phyloP scores from a whole-genome alignment of 2,329 filamentous ascomycete species.

The Stemphylium vesicarium region DNA sequence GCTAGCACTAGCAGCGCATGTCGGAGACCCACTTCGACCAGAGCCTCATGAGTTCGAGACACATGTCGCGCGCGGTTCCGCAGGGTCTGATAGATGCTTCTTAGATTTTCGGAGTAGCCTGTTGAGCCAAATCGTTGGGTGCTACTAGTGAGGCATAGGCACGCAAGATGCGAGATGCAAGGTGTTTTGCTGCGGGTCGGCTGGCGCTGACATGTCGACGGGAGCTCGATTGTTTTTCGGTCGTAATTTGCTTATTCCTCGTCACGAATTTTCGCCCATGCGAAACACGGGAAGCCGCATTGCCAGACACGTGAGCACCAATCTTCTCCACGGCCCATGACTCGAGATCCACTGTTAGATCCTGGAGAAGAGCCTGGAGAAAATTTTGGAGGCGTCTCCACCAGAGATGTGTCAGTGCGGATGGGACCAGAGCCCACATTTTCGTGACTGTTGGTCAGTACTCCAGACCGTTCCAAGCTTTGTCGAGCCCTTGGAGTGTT shows the following conservation, averaged over 20 bases:
- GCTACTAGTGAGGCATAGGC: neutral
- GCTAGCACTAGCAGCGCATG: neutral
- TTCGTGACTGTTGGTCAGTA: neutral
- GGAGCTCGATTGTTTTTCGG: no score
- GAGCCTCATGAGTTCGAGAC: neutral
- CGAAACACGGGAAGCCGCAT: neutral
- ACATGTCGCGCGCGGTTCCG: neutral
- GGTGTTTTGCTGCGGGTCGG: no score
- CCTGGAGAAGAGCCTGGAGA: constrained; percentile 9
- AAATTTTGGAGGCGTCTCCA: constrained; percentile 12
- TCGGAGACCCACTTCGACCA: neutral
- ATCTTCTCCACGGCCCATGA: neutral
- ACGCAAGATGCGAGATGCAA: neutral
- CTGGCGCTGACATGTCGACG: neutral
- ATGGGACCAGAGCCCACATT: neutral
- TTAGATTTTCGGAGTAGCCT: neutral
- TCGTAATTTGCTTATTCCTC: neutral
- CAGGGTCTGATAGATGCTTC: neutral
- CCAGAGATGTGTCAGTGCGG: constrained; percentile 1
- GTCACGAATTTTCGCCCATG: neutral
- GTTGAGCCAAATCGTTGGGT: neutral
- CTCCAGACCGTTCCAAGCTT: constrained; percentile 6
- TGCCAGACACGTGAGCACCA: constrained; percentile 3
- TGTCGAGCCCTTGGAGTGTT: constrained; percentile 9
- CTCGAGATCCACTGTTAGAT: neutral